These are phyloP conservation scores for Erysimum pusillum DNA, from an alignment of 441 rosid genomes.

Conservation along the genomic window DNA sequence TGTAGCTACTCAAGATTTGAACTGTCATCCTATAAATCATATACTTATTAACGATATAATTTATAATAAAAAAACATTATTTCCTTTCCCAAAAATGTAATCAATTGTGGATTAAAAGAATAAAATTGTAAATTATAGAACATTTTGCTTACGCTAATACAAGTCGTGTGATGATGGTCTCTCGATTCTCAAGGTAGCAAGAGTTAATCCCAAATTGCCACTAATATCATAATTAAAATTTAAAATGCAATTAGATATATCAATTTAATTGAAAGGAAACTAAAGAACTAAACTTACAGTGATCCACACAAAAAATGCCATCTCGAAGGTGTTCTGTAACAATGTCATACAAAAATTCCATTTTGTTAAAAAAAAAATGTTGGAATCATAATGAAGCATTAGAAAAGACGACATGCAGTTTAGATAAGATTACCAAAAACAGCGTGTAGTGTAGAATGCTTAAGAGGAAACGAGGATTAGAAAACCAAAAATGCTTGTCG, in stretches of 20 bases:
- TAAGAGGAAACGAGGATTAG: constrained; percentile 60
- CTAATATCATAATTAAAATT: constrained; percentile 44
- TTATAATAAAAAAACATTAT: neutral
- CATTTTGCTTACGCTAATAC: constrained; percentile 62
- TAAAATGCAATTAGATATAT: neutral
- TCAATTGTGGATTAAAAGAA: neutral
- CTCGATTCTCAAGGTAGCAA: constrained; percentile 64
- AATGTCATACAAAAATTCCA: constrained; percentile 15
- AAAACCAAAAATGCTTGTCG: constrained; percentile 75
- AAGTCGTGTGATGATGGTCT: constrained; percentile 51
- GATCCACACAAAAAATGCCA: constrained; percentile 71
- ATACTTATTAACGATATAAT: neutral
- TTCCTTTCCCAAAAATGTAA: neutral
- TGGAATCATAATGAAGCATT: neutral
- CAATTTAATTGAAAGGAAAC: neutral
- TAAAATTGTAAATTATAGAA: neutral
- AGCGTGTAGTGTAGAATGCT: constrained; percentile 68
- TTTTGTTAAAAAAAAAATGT: neutral
- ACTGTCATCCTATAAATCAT: constrained; percentile 56
- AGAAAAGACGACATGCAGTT: neutral
- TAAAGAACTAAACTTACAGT: constrained; percentile 53
- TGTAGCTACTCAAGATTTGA: constrained; percentile 72
- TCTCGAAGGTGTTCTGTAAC: constrained; percentile 74
- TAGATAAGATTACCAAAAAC: constrained; percentile 55
- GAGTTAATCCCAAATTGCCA: constrained; percentile 64